Conservation (phyloP, 768 basidiomycete species). For the Pluteus cervinus region DNA sequence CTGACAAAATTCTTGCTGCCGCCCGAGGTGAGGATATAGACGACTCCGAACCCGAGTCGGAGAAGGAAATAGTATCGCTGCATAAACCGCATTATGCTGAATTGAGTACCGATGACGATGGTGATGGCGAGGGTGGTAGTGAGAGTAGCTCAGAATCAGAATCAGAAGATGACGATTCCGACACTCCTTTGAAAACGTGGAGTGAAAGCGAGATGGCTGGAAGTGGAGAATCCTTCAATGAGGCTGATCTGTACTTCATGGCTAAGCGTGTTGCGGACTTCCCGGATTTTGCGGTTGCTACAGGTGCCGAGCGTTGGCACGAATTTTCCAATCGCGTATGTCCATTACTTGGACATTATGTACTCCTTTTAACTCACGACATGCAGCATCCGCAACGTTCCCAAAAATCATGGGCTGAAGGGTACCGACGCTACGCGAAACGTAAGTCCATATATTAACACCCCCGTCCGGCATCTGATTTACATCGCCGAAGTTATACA, state of each 20-base stretch:
- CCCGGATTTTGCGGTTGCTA: conserved; percentile 36
- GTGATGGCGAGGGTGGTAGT: conserved; percentile 19
- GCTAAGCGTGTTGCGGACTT: conserved; percentile 53
- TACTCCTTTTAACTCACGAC: too few species aligned
- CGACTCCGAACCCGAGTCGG: conserved; percentile 13
- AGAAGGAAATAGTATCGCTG: conserved; percentile 8
- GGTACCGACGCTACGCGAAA: conserved; percentile 45
- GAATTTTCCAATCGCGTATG: conserved; percentile 46
- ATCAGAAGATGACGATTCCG: conserved; percentile 29
- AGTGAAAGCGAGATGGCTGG: conserved; percentile 48
- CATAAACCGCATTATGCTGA: conserved; percentile 2
- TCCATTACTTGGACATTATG: too few species aligned
- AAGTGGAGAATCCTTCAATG: conserved; percentile 41
- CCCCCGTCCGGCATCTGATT: too few species aligned
- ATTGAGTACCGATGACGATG: conserved; percentile 16
- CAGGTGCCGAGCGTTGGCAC: conserved; percentile 46
- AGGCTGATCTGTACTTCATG: conserved; percentile 57
- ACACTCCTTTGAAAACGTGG: conserved; percentile 21
- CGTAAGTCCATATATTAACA: conserved; percentile 31
- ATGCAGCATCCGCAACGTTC: conserved; percentile 52
- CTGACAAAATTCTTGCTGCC: conserved; percentile 56
- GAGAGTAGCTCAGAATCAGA: conserved; percentile 21
- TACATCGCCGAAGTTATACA: conserved; percentile 20
- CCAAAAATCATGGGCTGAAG: conserved; percentile 55
- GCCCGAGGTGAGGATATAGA: conserved; percentile 24